Evolutionary conservation across 1,284 basidiomycete genomes (phyloP), one percentile per base, ranked within the genome.

Genomic region (Vanrija humicola): DNA sequence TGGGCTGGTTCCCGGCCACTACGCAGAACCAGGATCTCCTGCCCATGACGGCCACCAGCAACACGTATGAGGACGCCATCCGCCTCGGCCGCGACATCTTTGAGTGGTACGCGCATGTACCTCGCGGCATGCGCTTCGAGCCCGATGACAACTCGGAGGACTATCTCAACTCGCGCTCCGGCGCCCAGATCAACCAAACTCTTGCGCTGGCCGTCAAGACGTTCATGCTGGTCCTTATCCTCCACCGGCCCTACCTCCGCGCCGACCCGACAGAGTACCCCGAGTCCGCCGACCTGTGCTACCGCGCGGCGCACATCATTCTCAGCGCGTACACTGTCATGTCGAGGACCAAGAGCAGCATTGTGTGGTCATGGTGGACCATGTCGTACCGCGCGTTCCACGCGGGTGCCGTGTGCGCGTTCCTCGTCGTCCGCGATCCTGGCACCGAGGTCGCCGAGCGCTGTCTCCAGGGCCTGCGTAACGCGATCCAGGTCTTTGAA

Each of bases 361-460:
- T 76, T 16, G 66, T 66, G n/a, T 77, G 74, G 74, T 65, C 66
- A n/a, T 74, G 74, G 69, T 76, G 70, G 72, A 70, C 73, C 9
- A 69, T 72, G 67, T 64, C 66, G 25, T 68, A 70, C 53, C 63
- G 74, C 26, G 72, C 75, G 0, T 77, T 77, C 64, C 75, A 77
- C 56, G 73, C 75, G 7, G 73, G 70, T 19, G 71, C 75, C 0
- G 75, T 77, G 1, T 72, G 71, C 46, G 74, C 75, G 0, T 77
- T 77, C 57, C 53, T 77, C 21, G 73, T 74, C 8, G 70, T 77
- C 42, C 63, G 75, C 40, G 65, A 76, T 38, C 75, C 75, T 1
- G 64, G 64, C n/a, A 69, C 67, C 1, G 59, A 63, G 14, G 49
- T 70, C 2, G 73, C 73, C 3, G 64, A 63, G 21, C 61, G 64